Percentiles rank a stretch among this genome's conserved stretches.
These are phyloP conservation scores for Trichoderma breve DNA, from an alignment of 2,329 filamentous ascomycete genomes.

Conservation along the genomic window DNA sequence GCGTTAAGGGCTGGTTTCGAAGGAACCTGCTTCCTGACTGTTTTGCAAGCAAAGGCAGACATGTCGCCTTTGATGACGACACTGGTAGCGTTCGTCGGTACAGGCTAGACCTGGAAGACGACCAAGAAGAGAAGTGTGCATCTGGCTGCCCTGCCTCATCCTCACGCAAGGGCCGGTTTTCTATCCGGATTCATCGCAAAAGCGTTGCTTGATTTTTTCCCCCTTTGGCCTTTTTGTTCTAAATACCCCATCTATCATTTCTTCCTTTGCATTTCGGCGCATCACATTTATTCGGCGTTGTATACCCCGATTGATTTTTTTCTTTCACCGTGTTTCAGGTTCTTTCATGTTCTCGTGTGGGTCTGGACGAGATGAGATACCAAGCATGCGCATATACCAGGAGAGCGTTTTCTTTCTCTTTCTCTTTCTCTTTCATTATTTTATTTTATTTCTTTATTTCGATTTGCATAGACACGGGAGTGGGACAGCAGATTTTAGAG, in stretches of 20 bases:
- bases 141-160: not conserved
- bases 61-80: constrained; percentile 60
- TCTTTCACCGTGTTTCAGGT: not conserved
- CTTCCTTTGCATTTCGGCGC: constrained; percentile 27
- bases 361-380: constrained; percentile 10
- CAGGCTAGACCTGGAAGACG: constrained; percentile 55
- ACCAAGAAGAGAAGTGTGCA: constrained; percentile 31
- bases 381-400: constrained; percentile 13
- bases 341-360: constrained; percentile 6
- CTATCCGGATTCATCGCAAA: constrained; percentile 32
- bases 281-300: constrained; percentile 35
- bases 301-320: constrained; percentile 32
- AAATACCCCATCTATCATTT: constrained; percentile 14
- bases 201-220: constrained; percentile 21
- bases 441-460: not conserved
- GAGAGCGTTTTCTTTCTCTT: not conserved
- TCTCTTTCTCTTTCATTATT: not conserved
- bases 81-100: constrained; percentile 62
- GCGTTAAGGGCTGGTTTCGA: constrained; percentile 60
- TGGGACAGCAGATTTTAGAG: not conserved
- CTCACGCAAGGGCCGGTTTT: constrained; percentile 30
- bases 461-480: not conserved
- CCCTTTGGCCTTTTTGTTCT: not conserved
- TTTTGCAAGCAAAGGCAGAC: constrained; percentile 51
- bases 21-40: constrained; percentile 60